phyloP scores from a whole-genome alignment of 129 eudicot genomes.

The Cynara cardunculus region DNA sequence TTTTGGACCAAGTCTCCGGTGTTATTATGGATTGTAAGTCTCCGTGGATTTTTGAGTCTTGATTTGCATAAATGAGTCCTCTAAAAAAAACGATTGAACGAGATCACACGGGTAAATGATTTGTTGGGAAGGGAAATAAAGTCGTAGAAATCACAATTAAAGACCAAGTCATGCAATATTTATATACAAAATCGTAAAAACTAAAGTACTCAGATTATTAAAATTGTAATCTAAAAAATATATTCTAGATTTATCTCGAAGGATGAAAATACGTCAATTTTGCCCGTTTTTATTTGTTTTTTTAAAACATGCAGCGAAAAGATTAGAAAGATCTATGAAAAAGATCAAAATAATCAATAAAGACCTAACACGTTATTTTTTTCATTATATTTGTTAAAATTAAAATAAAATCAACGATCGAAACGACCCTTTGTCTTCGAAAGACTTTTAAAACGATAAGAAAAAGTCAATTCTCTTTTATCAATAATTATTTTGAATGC shows the following conservation, averaged over 20 bases:
- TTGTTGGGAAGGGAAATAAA: neutral
- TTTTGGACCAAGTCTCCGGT: slow-evolving; percentile 55
- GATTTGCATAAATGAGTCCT: neutral
- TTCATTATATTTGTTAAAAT: neutral
- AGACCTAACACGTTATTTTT: too few relatives aligned
- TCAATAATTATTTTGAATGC: neutral
- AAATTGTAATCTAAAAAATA: neutral
- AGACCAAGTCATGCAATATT: neutral
- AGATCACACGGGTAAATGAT: neutral
- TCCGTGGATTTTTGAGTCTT: neutral
- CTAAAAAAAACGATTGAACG: neutral
- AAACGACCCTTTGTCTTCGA: slow-evolving; percentile 3
- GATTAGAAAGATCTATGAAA: neutral
- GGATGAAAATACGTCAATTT: neutral
- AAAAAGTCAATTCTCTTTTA: neutral
- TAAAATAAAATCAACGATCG: neutral
- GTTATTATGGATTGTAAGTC: slow-evolving; percentile 57
- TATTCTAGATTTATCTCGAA: neutral
- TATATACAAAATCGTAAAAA: neutral
- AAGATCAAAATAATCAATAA: too few relatives aligned
- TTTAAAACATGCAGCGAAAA: neutral
- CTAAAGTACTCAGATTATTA: neutral
- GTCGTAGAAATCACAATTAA: neutral
- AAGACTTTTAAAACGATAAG: neutral
- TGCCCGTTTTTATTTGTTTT: neutral